phyloP scores from a whole-genome alignment of 2,329 filamentous ascomycete species.

The Escovopsis sp. region DNA sequence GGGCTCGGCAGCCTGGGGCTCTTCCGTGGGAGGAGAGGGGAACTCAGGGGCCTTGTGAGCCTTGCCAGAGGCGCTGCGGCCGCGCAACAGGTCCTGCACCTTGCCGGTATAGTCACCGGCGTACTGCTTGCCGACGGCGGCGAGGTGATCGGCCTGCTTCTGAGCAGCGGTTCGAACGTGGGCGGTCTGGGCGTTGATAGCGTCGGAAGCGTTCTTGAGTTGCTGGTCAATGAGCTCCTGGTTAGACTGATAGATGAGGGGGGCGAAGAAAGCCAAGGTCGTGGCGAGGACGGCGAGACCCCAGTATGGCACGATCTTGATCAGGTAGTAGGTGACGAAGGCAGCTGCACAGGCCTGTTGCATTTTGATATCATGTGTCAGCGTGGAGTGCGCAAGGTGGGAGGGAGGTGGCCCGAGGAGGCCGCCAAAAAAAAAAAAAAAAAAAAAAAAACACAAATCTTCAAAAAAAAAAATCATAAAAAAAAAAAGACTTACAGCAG shows the following conservation, averaged over 20 bases:
- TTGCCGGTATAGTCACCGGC: constrained; percentile 54
- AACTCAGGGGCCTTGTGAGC: constrained; percentile 22
- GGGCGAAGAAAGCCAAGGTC: constrained; percentile 44
- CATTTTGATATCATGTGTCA: too few relatives aligned
- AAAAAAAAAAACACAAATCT: too few relatives aligned
- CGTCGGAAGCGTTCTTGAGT: constrained; percentile 39
- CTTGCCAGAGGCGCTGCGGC: constrained; percentile 26
- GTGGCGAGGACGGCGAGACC: constrained; percentile 47
- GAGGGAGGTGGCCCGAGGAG: not conserved
- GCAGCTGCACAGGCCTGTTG: constrained; percentile 41
- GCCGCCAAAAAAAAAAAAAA: not conserved
- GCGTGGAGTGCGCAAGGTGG: not conserved
- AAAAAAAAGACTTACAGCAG: constrained; percentile 33
- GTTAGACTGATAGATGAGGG: constrained; percentile 52
- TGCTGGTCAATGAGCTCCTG: constrained; percentile 55
- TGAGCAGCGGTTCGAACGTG: constrained; percentile 47
- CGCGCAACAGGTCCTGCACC: constrained; percentile 48
- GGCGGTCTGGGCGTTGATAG: constrained; percentile 47
- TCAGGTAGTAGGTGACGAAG: constrained; percentile 52
- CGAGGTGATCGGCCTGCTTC: constrained; percentile 49
- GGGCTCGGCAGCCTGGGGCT: constrained; percentile 16
- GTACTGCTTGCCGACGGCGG: constrained; percentile 51
- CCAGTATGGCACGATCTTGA: constrained; percentile 59
- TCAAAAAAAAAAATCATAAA: not conserved
- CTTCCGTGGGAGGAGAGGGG: constrained; percentile 23